Evolutionary conservation across 2,329 filamentous ascomycete species (phyloP).

Genomic region (Colletotrichum sp.): DNA sequence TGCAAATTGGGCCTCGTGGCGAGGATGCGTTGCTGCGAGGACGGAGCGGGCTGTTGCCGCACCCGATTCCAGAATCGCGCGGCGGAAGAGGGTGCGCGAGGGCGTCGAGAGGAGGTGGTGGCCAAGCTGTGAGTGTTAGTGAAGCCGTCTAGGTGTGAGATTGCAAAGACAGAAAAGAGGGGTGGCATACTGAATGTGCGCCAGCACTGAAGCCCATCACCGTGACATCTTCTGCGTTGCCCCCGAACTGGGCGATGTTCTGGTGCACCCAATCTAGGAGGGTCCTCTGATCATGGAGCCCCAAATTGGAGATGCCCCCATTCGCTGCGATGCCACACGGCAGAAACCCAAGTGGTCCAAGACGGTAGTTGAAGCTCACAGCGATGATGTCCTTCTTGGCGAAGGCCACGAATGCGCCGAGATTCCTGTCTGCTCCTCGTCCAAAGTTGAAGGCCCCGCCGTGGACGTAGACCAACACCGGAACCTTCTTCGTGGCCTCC

Average conservation of each 20-base stretch:
- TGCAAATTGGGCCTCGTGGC: slow-evolving; percentile 60
- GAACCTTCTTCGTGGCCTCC: slow-evolving; percentile 25
- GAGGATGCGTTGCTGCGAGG: slow-evolving; percentile 55
- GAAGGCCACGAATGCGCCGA: slow-evolving; percentile 65
- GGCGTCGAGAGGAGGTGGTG: slow-evolving; percentile 64
- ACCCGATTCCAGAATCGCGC: slow-evolving; percentile 62
- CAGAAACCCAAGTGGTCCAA: slow-evolving; percentile 73
- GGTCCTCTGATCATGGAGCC: slow-evolving; percentile 65
- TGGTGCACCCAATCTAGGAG: slow-evolving; percentile 64
- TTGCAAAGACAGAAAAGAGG: slow-evolving; percentile 18
- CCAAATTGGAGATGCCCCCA: slow-evolving; percentile 65
- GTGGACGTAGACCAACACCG: slow-evolving; percentile 66
- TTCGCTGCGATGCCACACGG: slow-evolving; percentile 56
- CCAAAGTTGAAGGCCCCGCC: slow-evolving; percentile 67
- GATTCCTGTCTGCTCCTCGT: slow-evolving; percentile 58
- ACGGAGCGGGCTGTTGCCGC: slow-evolving; percentile 60
- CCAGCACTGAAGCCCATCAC: slow-evolving; percentile 67
- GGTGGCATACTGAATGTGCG: slow-evolving; percentile 57
- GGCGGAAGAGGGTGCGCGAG: slow-evolving; percentile 51
- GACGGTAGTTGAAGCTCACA: slow-evolving; percentile 66
- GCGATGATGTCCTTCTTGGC: slow-evolving; percentile 56
- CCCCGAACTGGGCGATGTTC: slow-evolving; percentile 65
- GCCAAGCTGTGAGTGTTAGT: slow-evolving; percentile 54
- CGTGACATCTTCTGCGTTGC: slow-evolving; percentile 61
- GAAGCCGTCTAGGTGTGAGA: neutral